Evolutionary conservation across 768 basidiomycete species (phyloP).

Genomic region (Crepidotus variabilis): DNA sequence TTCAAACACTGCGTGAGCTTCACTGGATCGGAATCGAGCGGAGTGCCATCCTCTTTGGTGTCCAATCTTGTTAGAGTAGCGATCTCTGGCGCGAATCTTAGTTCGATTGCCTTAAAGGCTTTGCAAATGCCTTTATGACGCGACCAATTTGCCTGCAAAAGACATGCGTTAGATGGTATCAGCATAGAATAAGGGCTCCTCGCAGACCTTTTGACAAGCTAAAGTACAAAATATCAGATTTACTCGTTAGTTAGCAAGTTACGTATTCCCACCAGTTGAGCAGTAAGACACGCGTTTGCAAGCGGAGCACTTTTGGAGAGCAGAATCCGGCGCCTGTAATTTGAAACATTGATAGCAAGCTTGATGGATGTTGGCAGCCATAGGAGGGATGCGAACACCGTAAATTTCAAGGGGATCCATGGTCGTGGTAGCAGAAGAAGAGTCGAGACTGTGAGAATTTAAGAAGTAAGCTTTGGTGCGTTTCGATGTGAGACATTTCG

Average conservation of each 20-base stretch:
- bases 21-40: constrained; percentile 10
- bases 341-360: constrained; percentile 30
- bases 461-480: not conserved
- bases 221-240: not conserved
- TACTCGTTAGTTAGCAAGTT: not conserved
- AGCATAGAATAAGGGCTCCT: not conserved
- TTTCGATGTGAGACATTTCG: not conserved
- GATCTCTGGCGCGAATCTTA: constrained; percentile 7
- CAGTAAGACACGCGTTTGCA: constrained; percentile 31
- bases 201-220: constrained; percentile 29
- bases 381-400: constrained; percentile 15
- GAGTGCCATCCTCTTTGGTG: constrained; percentile 5
- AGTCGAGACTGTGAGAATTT: not conserved
- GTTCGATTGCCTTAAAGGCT: constrained; percentile 22
- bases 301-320: constrained; percentile 25
- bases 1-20: constrained; percentile 13
- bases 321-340: constrained; percentile 10
- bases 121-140: constrained; percentile 31
- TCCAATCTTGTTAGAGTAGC: constrained; percentile 9
- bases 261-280: constrained; percentile 13
- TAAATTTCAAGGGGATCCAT: not conserved
- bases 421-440: not conserved
- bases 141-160: constrained; percentile 24
- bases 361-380: constrained; percentile 21
- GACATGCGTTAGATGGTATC: not conserved